These are phyloP conservation scores for Posidonia oceanica DNA, from an alignment of 116 monocot species.

Conservation along the genomic window DNA sequence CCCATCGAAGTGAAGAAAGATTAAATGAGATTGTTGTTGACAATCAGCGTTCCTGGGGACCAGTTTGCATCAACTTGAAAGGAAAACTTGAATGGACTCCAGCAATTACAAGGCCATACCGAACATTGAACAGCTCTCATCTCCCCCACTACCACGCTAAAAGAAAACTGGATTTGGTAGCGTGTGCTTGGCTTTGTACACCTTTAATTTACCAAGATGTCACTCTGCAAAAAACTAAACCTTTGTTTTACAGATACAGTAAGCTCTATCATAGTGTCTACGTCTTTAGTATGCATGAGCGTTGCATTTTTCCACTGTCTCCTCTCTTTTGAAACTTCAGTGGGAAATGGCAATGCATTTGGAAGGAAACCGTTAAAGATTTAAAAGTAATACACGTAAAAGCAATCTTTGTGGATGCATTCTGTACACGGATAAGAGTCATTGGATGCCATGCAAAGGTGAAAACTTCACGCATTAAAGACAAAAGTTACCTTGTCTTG, in stretches of 20 bases:
- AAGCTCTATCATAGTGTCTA: not conserved
- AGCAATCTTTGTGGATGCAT: slow-evolving; percentile 3
- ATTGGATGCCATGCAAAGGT: not conserved
- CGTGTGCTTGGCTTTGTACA: slow-evolving; percentile 1
- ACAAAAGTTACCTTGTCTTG: slow-evolving; percentile 20
- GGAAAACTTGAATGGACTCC: not conserved
- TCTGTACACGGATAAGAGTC: not conserved
- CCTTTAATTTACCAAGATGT: not conserved
- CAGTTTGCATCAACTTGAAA: not conserved
- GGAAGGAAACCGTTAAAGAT: not conserved
- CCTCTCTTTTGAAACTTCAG: too few species aligned
- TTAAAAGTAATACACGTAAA: not conserved
- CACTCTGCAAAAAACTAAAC: not conserved
- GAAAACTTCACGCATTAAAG: not conserved
- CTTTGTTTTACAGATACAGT: not conserved
- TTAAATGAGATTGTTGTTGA: too few species aligned
- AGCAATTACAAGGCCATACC: not conserved
- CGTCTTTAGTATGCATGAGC: not conserved
- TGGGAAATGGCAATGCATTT: not conserved
- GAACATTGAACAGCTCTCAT: not conserved
- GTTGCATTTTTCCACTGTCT: too few species aligned
- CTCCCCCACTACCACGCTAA: not conserved
- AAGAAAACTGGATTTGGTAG: slow-evolving; percentile 7
- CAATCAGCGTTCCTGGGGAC: not conserved
- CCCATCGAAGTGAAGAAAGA: too few species aligned